phyloP scores from a whole-genome alignment of 352 stramenopile genomes.

The Saprolegnia parasitica region DNA sequence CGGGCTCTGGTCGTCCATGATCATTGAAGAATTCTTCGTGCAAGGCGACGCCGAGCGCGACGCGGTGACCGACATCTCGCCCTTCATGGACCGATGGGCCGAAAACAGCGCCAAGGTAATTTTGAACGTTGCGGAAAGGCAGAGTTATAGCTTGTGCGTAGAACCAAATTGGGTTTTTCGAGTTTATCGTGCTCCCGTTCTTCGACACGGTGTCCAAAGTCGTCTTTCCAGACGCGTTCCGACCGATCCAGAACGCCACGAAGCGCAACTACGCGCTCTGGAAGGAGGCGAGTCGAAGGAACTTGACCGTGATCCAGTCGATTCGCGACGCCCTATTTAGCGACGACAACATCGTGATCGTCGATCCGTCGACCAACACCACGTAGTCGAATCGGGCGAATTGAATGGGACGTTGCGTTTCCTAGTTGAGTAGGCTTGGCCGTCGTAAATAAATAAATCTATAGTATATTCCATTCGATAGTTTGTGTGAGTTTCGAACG shows the following conservation, averaged over 20 bases:
- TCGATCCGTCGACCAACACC: background rate
- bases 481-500: too few relatives aligned
- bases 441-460: too few relatives aligned
- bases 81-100: constrained; percentile 47
- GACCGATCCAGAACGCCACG: constrained; percentile 21
- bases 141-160: constrained; percentile 9
- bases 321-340: constrained; percentile 23
- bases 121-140: too few relatives aligned
- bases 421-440: background rate
- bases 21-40: constrained; percentile 67
- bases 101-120: constrained; percentile 30
- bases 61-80: constrained; percentile 41
- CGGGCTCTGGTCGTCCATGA: constrained; percentile 54
- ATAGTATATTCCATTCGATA: too few relatives aligned
- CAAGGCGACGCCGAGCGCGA: constrained; percentile 71
- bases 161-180: constrained; percentile 30
- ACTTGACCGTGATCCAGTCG: constrained; percentile 19
- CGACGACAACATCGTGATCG: constrained; percentile 17
- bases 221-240: constrained; percentile 25
- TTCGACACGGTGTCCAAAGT: constrained; percentile 29
- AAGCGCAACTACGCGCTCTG: constrained; percentile 27
- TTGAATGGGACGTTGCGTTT: background rate
- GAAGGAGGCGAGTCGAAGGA: constrained; percentile 21
- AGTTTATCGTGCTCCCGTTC: constrained; percentile 30
- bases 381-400: too few relatives aligned